phyloP scores from a whole-genome alignment of 2,329 filamentous ascomycete species.

The Proliferodiscus dingleyae region DNA sequence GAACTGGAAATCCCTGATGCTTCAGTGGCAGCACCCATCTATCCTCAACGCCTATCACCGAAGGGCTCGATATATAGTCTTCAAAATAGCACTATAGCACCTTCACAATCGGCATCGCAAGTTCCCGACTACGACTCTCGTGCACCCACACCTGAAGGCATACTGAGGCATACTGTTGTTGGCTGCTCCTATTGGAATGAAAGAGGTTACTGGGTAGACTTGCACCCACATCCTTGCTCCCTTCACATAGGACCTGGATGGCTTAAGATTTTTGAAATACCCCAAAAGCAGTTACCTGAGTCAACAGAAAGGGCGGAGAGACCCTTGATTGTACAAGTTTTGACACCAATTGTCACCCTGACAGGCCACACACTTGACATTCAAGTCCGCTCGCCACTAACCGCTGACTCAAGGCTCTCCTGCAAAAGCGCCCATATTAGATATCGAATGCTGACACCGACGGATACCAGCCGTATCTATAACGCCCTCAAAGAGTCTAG shows the following conservation, averaged over 20 bases:
- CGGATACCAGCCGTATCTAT: constrained; percentile 80
- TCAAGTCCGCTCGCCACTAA: constrained; percentile 84
- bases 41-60: constrained; percentile 15
- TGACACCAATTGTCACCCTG: constrained; percentile 87
- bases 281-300: constrained; percentile 34
- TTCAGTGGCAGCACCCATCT: constrained; percentile 27
- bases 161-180: constrained; percentile 45
- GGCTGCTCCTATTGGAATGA: constrained; percentile 60
- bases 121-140: constrained; percentile 50
- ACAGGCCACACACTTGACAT: constrained; percentile 91
- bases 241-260: constrained; percentile 54
- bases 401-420: constrained; percentile 63
- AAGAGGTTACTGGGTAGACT: constrained; percentile 55
- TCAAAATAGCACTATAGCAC: constrained; percentile 45
- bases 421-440: constrained; percentile 65
- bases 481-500: constrained; percentile 81
- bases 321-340: constrained; percentile 66
- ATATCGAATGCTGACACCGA: constrained; percentile 72
- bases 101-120: constrained; percentile 80
- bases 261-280: constrained; percentile 50
- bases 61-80: constrained; percentile 24
- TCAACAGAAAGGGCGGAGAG: constrained; percentile 6
- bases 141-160: constrained; percentile 37
- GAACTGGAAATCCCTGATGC: constrained; percentile 48
- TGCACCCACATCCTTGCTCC: constrained; percentile 47